Conservation (phyloP, 2,329 filamentous ascomycete species). For the Monilinia vaccinii-corymbosi region DNA sequence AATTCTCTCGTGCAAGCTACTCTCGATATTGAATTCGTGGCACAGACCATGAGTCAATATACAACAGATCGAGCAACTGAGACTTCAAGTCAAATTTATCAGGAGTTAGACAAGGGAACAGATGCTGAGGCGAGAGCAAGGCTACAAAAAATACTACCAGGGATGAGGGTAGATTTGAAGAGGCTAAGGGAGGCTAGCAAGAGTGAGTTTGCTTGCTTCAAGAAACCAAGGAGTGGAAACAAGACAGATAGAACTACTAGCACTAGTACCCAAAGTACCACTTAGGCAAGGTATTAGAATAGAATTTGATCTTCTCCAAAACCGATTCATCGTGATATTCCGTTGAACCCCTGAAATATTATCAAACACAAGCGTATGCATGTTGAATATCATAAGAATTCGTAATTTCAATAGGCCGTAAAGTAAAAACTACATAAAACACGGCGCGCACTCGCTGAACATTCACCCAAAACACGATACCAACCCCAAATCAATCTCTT, state of each 20-base stretch:
- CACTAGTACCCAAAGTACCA: background rate
- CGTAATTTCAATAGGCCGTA: background rate
- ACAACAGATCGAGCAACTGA: constrained; percentile 74
- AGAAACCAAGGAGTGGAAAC: constrained; percentile 36
- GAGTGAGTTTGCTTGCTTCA: constrained; percentile 82
- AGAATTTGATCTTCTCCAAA: background rate
- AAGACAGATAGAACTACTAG: constrained; percentile 7
- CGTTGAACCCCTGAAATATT: background rate
- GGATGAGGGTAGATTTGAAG: constrained; percentile 84
- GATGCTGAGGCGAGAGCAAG: constrained; percentile 74
- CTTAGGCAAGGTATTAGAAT: background rate
- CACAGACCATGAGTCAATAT: constrained; percentile 85
- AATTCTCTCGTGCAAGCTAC: constrained; percentile 91
- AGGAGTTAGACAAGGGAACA: constrained; percentile 80
- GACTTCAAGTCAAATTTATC: constrained; percentile 82
- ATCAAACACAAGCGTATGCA: background rate
- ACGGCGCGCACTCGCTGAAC: background rate
- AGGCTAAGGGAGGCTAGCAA: constrained; percentile 70
- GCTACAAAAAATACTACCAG: constrained; percentile 78
- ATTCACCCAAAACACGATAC: background rate
- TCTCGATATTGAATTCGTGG: constrained; percentile 92
- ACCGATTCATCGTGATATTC: background rate
- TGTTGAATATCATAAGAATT: background rate
- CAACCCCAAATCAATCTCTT: background rate
- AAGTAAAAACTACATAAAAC: background rate